Conservation (phyloP, 2,329 filamentous ascomycete genomes). For the Sarocladium strictum region DNA sequence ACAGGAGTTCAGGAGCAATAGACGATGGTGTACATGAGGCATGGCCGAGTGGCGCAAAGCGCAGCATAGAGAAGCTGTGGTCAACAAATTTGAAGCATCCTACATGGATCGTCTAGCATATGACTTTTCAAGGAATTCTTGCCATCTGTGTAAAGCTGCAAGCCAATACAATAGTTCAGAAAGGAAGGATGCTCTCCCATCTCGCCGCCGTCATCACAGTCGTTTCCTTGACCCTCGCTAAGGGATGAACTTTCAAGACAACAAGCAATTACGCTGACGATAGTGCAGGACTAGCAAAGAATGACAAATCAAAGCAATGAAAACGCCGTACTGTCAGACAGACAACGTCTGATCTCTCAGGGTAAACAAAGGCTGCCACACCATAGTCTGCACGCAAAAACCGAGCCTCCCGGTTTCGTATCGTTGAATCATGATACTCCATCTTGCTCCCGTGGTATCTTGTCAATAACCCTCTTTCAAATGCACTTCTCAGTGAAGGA, state of each 20-base stretch:
- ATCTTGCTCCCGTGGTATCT: neutral
- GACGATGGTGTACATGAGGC: neutral
- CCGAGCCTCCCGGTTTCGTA: neutral
- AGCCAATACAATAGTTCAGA: neutral
- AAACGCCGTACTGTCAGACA: neutral
- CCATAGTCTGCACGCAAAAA: neutral
- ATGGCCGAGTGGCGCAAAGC: neutral
- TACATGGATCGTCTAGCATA: neutral
- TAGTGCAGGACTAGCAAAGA: neutral
- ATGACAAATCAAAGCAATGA: constrained; percentile 6
- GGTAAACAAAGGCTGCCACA: neutral
- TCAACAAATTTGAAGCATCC: too few species aligned
- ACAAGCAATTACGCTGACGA: too few species aligned
- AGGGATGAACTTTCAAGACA: too few species aligned
- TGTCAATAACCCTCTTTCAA: neutral
- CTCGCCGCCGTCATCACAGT: neutral
- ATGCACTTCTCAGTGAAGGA: too few species aligned
- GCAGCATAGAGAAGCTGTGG: too few species aligned
- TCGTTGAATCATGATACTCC: neutral
- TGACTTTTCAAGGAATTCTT: neutral
- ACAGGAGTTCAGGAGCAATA: neutral
- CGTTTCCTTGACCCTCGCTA: neutral
- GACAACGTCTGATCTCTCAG: neutral
- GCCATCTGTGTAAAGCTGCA: constrained; percentile 2
- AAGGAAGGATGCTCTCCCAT: neutral